phyloP scores from a whole-genome alignment of 345 rosid genomes.

The Rhodamnia rubescens region DNA sequence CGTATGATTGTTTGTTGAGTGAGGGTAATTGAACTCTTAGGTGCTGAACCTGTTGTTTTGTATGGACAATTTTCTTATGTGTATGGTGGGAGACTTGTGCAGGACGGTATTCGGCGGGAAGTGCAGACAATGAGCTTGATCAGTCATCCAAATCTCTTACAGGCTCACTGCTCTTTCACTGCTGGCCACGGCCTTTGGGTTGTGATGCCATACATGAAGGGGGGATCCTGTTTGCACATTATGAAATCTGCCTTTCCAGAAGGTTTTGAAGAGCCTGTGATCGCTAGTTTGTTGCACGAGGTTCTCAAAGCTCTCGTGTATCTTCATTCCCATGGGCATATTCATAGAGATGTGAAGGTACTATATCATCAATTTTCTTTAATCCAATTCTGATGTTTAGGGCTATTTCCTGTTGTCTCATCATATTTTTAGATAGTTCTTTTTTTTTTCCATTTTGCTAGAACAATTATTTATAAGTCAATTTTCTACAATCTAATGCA shows the following conservation, averaged over 20 bases:
- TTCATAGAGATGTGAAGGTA: constrained; percentile 99
- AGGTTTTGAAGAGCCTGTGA: constrained; percentile 96
- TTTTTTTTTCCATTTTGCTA: not conserved
- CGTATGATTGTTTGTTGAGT: not conserved
- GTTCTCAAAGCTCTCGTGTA: constrained; percentile 93
- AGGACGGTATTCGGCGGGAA: constrained; percentile 97
- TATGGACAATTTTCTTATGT: not conserved
- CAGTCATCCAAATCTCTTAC: constrained; percentile 74
- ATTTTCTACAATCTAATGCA: constrained; percentile 24
- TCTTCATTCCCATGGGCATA: constrained; percentile 91
- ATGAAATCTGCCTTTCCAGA: constrained; percentile 75
- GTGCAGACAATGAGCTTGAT: constrained; percentile 92
- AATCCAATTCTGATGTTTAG: not conserved
- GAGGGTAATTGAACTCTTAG: not conserved
- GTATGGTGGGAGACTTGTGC: constrained; percentile 9
- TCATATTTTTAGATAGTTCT: not conserved
- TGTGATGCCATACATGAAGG: constrained; percentile 99
- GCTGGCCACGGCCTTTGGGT: constrained; percentile 83
- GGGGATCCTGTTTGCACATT: constrained; percentile 95
- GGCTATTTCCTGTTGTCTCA: not conserved
- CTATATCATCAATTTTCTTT: not conserved
- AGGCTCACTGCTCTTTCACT: constrained; percentile 88
- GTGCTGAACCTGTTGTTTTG: not conserved
- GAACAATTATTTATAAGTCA: not conserved
- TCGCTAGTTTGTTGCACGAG: constrained; percentile 77